phyloP scores from a whole-genome alignment of 106 monocot species.

The Gastrodia elata region DNA sequence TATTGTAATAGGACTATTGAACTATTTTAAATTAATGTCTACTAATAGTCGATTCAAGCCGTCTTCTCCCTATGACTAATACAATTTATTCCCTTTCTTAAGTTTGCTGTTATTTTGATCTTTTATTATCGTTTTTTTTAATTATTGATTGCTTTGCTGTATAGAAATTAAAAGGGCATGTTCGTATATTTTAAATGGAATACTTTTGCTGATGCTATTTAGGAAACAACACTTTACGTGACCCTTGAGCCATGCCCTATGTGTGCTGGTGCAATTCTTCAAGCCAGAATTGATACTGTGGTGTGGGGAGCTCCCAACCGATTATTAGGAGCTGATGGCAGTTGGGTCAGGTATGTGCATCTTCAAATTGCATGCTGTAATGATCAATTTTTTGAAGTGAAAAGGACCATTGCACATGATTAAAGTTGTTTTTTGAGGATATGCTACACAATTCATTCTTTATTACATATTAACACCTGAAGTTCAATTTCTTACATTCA shows the following conservation, averaged over 20 bases:
- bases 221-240: slow-evolving; percentile 94
- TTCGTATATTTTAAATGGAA: not conserved
- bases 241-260: slow-evolving; percentile 94
- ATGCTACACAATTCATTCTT: too few relatives aligned
- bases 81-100: not conserved
- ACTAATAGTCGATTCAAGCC: not conserved
- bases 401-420: not conserved
- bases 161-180: not conserved
- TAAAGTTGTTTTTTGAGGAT: not conserved
- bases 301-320: slow-evolving; percentile 98
- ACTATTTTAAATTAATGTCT: not conserved
- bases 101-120: not conserved
- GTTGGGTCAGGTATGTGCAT: slow-evolving; percentile 70
- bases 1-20: not conserved
- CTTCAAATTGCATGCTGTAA: not conserved
- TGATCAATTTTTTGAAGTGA: not conserved
- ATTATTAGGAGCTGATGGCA: slow-evolving; percentile 94
- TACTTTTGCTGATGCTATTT: slow-evolving; percentile 7
- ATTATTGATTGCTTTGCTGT: not conserved
- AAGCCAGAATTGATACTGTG: slow-evolving; percentile 79
- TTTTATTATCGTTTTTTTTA: not conserved
- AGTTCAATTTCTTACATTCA: too few relatives aligned
- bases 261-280: slow-evolving; percentile 98
- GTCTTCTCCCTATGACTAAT: not conserved
- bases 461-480: too few relatives aligned